Conservation (phyloP, 2,329 filamentous ascomycete genomes). For the Apiospora phragmitis region DNA sequence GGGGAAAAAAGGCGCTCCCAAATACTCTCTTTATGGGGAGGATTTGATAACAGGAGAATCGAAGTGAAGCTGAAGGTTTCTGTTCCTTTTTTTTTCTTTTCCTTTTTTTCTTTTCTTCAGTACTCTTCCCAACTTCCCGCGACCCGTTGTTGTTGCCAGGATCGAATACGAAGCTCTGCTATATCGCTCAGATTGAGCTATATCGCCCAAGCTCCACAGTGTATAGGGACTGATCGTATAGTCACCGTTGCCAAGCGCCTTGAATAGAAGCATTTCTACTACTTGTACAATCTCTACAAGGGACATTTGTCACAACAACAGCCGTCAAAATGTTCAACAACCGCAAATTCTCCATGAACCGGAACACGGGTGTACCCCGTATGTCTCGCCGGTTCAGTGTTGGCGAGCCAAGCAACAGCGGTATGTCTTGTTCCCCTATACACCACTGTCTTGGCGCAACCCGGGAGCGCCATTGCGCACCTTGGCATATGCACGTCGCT, state of each 20-base stretch:
- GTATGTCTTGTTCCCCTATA: conserved; percentile 39
- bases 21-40: background rate
- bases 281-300: background rate
- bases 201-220: background rate
- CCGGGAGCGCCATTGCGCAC: background rate
- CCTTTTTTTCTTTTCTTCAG: background rate
- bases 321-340: conserved; percentile 50
- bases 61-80: background rate
- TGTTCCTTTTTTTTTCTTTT: background rate
- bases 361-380: conserved; percentile 63
- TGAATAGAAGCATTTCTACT: background rate
- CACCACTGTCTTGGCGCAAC: background rate
- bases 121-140: background rate
- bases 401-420: conserved; percentile 56
- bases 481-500: background rate
- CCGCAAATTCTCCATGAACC: conserved; percentile 68
- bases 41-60: background rate
- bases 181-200: background rate
- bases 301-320: conserved; percentile 9
- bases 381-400: conserved; percentile 58
- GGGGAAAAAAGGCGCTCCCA: background rate
- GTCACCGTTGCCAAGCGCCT: background rate
- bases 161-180: background rate
- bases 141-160: background rate
- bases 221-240: background rate